Evolutionary conservation across 176 grass and related monocot species (phyloP).

Genomic region (Otatea glauca): DNA sequence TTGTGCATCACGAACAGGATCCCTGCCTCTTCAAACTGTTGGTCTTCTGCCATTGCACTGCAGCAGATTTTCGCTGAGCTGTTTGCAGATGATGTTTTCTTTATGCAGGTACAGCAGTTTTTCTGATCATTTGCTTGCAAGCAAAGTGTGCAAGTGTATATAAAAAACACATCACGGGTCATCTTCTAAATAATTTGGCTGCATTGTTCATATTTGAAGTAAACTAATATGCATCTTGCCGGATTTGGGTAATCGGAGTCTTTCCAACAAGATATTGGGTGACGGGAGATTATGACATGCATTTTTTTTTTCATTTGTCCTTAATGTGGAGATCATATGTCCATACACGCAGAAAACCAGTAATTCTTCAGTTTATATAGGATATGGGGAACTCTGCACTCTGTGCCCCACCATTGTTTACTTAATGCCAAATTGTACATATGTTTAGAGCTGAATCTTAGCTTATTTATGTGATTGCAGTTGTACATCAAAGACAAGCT

Average conservation of each 20-base stretch:
- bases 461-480: constrained; percentile 57
- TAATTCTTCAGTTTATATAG: background rate
- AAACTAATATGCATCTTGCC: background rate
- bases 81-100: constrained; percentile 96
- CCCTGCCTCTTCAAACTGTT: constrained; percentile 87
- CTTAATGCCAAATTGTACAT: background rate
- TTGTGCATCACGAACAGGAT: constrained; percentile 96
- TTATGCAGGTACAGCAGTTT: constrained; percentile 73
- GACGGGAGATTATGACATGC: background rate
- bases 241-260: background rate
- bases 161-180: background rate
- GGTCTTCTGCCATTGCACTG: constrained; percentile 87
- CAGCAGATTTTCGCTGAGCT: constrained; percentile 91
- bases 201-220: constrained; percentile 13
- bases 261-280: constrained; percentile 9
- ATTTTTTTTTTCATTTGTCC: background rate
- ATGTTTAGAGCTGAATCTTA: constrained; percentile 28
- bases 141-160: background rate
- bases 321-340: background rate
- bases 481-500: constrained; percentile 52
- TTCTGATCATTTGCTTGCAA: background rate
- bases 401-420: background rate
- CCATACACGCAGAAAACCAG: background rate
- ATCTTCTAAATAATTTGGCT: constrained; percentile 39
- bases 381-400: background rate